Evolutionary conservation across 2,329 filamentous ascomycete genomes (phyloP), one percentile per base, ranked within the genome.

Genomic region (Colletotrichum sp.): DNA sequence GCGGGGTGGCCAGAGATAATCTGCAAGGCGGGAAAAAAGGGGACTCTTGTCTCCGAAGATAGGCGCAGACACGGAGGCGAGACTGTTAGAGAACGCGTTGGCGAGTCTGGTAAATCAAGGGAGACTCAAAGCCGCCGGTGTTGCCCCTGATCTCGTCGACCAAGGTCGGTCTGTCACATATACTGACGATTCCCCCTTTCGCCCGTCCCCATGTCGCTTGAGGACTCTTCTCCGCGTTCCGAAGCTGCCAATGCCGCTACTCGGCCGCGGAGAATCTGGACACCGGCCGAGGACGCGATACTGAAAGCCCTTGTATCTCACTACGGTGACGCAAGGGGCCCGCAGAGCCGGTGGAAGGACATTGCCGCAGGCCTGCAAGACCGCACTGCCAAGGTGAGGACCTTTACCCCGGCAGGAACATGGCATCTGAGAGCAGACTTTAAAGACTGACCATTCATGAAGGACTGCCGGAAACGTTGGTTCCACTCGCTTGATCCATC

Each of bases 401-500:
- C 28, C 3, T 4, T 12, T 3, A 21, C 5, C n/a, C 43, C 43
- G 10, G 43, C 43, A 21, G n/a, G 6, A 21, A 3, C 4, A 13
- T 61, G 26, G 1, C 7, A 7, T 0, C 28, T 10, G 18, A 61
- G 13, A n/a, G 9, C 10, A 28, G 16, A 9, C 7, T 14, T 3
- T 10, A 9, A 10, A 1, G 4, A 3, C 28, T 30, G 4, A 30
- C 10, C 18, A 12, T 18, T 2, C 10, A 30, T 34, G n/a, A 81
- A 81, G 79, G 80, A 81, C 48, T 81, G 80, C 34, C 77, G 80
- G 4, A 81, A 81, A 76, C 78, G 80, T 43, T 81, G 80, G 80
- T 81, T 81, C 77, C 80, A 81, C 64, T 81, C 80, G 10, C 76
- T 81, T 7, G 79, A 81, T 26, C 80, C 80, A 3, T 81, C 80